Conservation (phyloP, 2,329 filamentous ascomycete genomes). For the Dothiorella sarmentorum region DNA sequence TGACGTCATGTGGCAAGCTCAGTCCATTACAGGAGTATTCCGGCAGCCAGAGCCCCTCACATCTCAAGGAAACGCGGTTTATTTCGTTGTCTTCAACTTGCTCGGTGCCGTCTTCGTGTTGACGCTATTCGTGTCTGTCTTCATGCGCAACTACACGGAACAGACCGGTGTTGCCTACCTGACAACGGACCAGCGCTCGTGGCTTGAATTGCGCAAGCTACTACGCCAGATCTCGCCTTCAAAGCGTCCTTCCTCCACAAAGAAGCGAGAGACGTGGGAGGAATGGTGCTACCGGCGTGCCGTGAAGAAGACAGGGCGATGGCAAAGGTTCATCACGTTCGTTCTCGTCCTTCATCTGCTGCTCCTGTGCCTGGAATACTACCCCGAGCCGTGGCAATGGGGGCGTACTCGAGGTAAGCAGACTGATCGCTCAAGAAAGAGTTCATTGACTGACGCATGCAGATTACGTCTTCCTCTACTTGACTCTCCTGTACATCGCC, state of each 20-base stretch:
- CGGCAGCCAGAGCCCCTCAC: constrained; percentile 67
- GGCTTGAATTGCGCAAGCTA: constrained; percentile 91
- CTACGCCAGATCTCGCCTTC: constrained; percentile 91
- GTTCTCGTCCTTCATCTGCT: constrained; percentile 79
- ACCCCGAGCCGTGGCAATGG: constrained; percentile 70
- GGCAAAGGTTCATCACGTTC: constrained; percentile 79
- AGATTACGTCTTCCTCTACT: constrained; percentile 72
- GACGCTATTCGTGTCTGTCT: constrained; percentile 96
- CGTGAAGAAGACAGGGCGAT: constrained; percentile 87
- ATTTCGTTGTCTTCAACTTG: constrained; percentile 95
- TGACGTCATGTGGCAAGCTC: constrained; percentile 81
- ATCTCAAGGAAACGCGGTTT: constrained; percentile 81
- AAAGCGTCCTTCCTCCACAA: constrained; percentile 79
- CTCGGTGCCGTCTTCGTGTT: constrained; percentile 94
- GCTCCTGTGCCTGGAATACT: constrained; percentile 81
- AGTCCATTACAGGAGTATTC: constrained; percentile 74
- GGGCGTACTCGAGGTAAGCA: constrained; percentile 62
- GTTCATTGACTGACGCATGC: no score
- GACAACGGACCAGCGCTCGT: constrained; percentile 92
- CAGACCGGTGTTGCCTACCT: constrained; percentile 96
- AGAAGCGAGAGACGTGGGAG: constrained; percentile 70
- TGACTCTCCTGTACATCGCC: constrained; percentile 76
- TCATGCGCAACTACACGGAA: constrained; percentile 99
- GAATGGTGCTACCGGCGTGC: constrained; percentile 94
- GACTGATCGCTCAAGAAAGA: no score